Conservation (phyloP, 768 basidiomycete genomes). For the Suillus spraguei region DNA sequence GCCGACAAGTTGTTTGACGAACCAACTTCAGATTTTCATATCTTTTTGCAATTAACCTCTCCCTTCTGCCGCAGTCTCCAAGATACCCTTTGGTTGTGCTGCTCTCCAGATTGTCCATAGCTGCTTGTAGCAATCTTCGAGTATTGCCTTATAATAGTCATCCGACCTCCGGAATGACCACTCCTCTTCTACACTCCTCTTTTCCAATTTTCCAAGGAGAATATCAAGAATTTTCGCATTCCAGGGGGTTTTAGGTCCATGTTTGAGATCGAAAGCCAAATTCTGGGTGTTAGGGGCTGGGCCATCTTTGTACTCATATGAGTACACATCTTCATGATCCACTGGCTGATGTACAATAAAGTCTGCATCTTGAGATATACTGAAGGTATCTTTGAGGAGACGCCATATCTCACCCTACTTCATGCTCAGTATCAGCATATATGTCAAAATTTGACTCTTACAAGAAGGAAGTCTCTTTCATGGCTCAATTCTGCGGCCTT, state of each 20-base stretch:
- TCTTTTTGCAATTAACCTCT: neutral
- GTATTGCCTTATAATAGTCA: too few relatives aligned
- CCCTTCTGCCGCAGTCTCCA: constrained; percentile 9
- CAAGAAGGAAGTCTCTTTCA: neutral
- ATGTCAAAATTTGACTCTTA: neutral
- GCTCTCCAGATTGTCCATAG: constrained; percentile 9
- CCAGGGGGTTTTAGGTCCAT: neutral
- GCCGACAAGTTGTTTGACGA: neutral
- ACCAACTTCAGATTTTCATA: too few relatives aligned
- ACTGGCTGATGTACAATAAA: too few relatives aligned
- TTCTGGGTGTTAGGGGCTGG: constrained; percentile 3
- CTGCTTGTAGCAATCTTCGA: constrained; percentile 12
- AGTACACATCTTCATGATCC: too few relatives aligned
- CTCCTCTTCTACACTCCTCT: neutral
- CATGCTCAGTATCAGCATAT: neutral
- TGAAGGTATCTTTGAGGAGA: too few relatives aligned
- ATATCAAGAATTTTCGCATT: neutral
- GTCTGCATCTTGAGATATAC: too few relatives aligned
- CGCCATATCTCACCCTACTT: too few relatives aligned
- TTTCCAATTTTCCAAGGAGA: constrained; percentile 9
- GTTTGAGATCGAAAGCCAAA: constrained; percentile 14
- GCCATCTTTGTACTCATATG: too few relatives aligned
- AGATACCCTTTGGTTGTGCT: constrained; percentile 7
- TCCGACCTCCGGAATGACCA: constrained; percentile 11
- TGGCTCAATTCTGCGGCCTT: neutral